phyloP scores from a whole-genome alignment of 768 basidiomycete species.

The Xerocomellus dryophilus region DNA sequence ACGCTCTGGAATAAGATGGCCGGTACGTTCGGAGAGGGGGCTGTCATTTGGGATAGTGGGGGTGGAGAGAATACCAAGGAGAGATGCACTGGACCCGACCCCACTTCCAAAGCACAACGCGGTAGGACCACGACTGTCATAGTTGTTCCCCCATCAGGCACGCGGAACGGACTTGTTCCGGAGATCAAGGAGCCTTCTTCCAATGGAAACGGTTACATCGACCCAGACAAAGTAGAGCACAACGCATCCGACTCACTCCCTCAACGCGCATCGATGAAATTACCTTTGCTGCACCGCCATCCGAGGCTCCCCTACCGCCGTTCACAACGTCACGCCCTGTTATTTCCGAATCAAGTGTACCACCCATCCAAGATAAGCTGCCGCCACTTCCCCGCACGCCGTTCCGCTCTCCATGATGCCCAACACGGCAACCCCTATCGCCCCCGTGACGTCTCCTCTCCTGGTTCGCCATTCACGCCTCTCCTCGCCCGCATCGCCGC shows the following conservation, averaged over 20 bases:
- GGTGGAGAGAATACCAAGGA: conserved; percentile 26
- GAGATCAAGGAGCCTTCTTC: conserved; percentile 4
- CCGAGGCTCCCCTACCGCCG: background rate
- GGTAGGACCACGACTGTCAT: conserved; percentile 15
- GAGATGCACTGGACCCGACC: conserved; percentile 35
- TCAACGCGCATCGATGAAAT: conserved; percentile 24
- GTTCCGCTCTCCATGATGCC: conserved; percentile 28
- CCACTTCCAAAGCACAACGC: conserved; percentile 52
- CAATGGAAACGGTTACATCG: conserved; percentile 1
- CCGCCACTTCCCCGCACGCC: conserved; percentile 20
- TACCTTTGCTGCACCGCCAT: conserved; percentile 15
- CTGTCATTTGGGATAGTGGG: conserved; percentile 52
- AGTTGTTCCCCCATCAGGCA: background rate
- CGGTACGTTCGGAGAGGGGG: conserved; percentile 56
- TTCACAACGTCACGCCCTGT: background rate
- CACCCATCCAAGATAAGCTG: conserved; percentile 2
- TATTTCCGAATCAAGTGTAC: conserved; percentile 8
- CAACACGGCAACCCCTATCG: conserved; percentile 24
- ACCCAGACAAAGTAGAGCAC: conserved; percentile 8
- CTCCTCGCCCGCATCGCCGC: conserved; percentile 22
- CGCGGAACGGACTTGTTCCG: background rate
- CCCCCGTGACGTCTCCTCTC: conserved; percentile 16
- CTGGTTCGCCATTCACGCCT: conserved; percentile 36
- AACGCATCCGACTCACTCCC: conserved; percentile 10
- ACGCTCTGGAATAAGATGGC: conserved; percentile 72